A percentile compares a stretch with the other conserved stretches of the same genome.
phyloP scores from a whole-genome alignment of 2,329 filamentous ascomycete species.

The Sporothrix dimorphospora region DNA sequence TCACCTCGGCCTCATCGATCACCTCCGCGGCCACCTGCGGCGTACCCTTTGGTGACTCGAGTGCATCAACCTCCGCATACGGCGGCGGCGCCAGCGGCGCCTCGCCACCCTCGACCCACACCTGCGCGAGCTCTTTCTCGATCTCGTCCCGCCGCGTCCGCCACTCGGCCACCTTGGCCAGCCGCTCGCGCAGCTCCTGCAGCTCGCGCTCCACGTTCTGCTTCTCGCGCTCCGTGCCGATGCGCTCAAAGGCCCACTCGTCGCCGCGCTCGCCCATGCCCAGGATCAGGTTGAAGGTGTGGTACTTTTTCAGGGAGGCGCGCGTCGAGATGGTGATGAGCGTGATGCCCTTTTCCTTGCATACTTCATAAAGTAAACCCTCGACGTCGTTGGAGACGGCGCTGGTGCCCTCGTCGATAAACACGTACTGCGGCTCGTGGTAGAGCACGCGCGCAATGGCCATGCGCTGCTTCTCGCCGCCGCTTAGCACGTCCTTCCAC shows the following conservation, averaged over 20 bases:
- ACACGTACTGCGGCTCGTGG: conserved; percentile 91
- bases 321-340: conserved; percentile 95
- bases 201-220: conserved; percentile 90
- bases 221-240: conserved; percentile 92
- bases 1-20: background rate
- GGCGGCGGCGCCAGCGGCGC: conserved; percentile 54
- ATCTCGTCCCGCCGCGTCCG: conserved; percentile 78
- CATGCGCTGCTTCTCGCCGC: conserved; percentile 96
- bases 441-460: conserved; percentile 88
- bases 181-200: conserved; percentile 75
- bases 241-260: conserved; percentile 90
- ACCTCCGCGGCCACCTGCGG: background rate
- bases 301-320: conserved; percentile 92
- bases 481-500: conserved; percentile 97
- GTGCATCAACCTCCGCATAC: conserved; percentile 42
- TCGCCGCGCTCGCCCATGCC: conserved; percentile 80
- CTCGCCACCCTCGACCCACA: conserved; percentile 61
- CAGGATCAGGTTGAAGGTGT: conserved; percentile 86
- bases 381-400: conserved; percentile 95
- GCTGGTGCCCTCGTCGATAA: conserved; percentile 93
- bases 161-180: conserved; percentile 83
- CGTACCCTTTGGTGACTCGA: background rate
- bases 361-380: conserved; percentile 87
- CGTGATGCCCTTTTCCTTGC: conserved; percentile 92
- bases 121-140: conserved; percentile 73